Conservation (phyloP, 805 yeast species). For the Ogataea methylovora region DNA sequence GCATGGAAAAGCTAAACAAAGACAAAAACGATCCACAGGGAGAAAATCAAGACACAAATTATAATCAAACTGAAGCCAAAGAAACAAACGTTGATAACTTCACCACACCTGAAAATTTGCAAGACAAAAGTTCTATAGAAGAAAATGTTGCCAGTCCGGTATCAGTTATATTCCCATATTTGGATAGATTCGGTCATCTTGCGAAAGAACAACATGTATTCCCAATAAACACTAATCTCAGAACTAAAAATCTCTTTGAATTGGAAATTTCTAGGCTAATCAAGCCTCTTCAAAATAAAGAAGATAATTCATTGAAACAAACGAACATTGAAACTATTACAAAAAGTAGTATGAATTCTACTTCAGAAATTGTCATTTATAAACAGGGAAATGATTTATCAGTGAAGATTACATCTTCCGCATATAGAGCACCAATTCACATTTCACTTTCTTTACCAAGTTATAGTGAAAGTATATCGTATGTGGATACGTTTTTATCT, state of each 20-base stretch:
- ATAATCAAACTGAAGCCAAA: not conserved
- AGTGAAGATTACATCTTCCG: no score
- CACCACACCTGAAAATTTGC: not conserved
- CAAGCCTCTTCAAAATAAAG: constrained; percentile 3
- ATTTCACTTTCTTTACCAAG: constrained; percentile 58
- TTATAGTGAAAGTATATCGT: constrained; percentile 54
- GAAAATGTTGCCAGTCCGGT: not conserved
- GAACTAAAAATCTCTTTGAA: constrained; percentile 71
- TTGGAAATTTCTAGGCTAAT: constrained; percentile 49
- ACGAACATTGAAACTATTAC: not conserved
- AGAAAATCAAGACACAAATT: constrained; percentile 42
- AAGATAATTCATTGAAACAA: not conserved
- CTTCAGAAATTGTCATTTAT: not conserved
- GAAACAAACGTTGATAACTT: not conserved
- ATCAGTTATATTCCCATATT: constrained; percentile 42
- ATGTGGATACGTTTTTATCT: constrained; percentile 59
- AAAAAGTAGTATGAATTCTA: not conserved
- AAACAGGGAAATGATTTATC: not conserved
- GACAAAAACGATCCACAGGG: not conserved
- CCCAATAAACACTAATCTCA: constrained; percentile 58
- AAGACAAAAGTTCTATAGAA: not conserved
- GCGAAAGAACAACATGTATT: constrained; percentile 61
- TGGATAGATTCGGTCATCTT: constrained; percentile 55
- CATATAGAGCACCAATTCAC: constrained; percentile 34
- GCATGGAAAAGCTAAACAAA: constrained; percentile 2